These are phyloP conservation scores for Capsella rubella DNA, from an alignment of 441 rosid species.

Conservation along the genomic window DNA sequence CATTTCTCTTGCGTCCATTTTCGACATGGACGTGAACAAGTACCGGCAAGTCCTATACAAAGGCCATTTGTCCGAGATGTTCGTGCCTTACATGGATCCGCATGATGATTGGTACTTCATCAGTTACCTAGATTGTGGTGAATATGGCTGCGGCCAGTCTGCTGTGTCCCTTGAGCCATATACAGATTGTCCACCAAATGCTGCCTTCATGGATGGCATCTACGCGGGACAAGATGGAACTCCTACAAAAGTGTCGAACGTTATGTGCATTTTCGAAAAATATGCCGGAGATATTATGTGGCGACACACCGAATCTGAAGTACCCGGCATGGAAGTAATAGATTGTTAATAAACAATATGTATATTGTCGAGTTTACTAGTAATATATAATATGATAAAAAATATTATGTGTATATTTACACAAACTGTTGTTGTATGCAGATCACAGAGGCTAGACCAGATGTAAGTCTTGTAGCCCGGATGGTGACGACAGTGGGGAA, in stretches of 20 bases:
- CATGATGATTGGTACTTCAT: constrained; percentile 61
- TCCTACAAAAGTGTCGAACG: constrained; percentile 49
- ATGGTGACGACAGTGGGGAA: constrained; percentile 62
- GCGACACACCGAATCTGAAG: constrained; percentile 63
- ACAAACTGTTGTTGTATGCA: constrained; percentile 25
- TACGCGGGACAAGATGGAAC: constrained; percentile 54
- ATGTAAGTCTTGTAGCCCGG: constrained; percentile 62
- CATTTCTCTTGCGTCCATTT: constrained; percentile 65
- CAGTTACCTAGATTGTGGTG: constrained; percentile 60
- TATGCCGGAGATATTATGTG: constrained; percentile 76
- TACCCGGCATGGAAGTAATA: too few species aligned
- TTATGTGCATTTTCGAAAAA: constrained; percentile 64
- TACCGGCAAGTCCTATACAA: constrained; percentile 60
- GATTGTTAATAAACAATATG: too few species aligned
- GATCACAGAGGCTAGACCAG: constrained; percentile 67
- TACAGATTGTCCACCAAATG: constrained; percentile 67
- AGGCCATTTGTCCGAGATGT: constrained; percentile 63
- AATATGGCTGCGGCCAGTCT: constrained; percentile 58
- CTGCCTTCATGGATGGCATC: constrained; percentile 57
- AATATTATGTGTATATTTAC: too few species aligned
- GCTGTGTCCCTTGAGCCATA: constrained; percentile 56
- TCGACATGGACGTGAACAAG: constrained; percentile 50
- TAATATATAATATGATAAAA: neutral
- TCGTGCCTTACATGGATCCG: constrained; percentile 72
- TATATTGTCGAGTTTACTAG: too few species aligned